Conservation (phyloP, 352 stramenopile genomes). For the Thalassiosira allenii region DNA sequence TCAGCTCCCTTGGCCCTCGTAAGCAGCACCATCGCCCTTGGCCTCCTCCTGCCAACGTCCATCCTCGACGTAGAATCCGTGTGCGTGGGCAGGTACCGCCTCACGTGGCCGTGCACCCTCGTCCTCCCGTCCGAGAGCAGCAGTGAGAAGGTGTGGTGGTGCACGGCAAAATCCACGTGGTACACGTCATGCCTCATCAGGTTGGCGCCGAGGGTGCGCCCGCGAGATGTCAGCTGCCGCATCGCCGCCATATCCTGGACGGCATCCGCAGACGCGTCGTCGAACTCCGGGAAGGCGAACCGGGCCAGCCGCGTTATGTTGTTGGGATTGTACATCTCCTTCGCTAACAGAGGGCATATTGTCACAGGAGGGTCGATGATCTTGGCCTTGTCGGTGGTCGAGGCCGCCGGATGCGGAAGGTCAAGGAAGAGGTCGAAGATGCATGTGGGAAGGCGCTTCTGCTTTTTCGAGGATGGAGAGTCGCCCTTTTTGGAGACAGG, state of each 20-base stretch:
- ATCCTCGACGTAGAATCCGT: conserved; percentile 47
- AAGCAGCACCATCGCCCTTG: conserved; percentile 76
- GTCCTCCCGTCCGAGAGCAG: conserved; percentile 60
- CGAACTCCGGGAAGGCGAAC: conserved; percentile 82
- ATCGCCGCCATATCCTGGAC: background rate
- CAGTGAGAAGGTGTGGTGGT: conserved; percentile 80
- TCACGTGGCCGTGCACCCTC: conserved; percentile 77
- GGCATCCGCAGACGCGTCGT: conserved; percentile 40
- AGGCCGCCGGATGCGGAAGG: conserved; percentile 74
- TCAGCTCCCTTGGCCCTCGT: conserved; percentile 76
- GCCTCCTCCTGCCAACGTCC: conserved; percentile 76
- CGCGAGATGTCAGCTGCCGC: conserved; percentile 8
- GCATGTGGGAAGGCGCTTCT: conserved; percentile 37
- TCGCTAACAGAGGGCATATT: conserved; percentile 9
- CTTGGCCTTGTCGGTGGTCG: conserved; percentile 10
- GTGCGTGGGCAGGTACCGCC: conserved; percentile 73
- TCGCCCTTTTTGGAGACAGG: no score
- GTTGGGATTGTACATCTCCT: conserved; percentile 56
- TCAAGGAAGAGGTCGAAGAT: conserved; percentile 83
- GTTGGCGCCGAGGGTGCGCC: conserved; percentile 27
- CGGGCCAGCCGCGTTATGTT: conserved; percentile 60
- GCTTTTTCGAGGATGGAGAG: conserved; percentile 77
- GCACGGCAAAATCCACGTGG: conserved; percentile 60
- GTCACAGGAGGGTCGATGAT: conserved; percentile 55
- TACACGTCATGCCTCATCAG: conserved; percentile 75